phyloP scores from a whole-genome alignment of 2,329 filamentous ascomycete genomes.

The Delphinella strobiligena region DNA sequence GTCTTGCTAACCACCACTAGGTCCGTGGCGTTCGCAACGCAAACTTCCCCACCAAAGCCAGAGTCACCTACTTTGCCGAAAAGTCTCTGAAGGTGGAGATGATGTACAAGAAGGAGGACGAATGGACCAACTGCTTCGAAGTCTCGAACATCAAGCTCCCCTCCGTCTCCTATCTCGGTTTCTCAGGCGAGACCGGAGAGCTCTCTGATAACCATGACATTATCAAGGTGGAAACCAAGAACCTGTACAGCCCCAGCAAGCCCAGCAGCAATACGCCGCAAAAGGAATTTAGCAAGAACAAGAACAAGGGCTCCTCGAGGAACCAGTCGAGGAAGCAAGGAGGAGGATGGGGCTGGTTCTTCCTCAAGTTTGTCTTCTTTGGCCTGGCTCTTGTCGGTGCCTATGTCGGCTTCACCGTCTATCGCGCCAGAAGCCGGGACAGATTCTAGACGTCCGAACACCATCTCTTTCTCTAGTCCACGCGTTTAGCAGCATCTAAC shows the following conservation, averaged over 20 bases:
- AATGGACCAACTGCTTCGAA: conserved; percentile 87
- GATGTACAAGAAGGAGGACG: conserved; percentile 81
- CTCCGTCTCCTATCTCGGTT: conserved; percentile 51
- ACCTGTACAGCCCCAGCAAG: conserved; percentile 59
- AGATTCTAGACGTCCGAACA: conserved; percentile 25
- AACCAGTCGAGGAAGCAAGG: conserved; percentile 33
- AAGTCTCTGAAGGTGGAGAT: conserved; percentile 81
- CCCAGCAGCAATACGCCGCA: conserved; percentile 17
- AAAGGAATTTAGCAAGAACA: conserved; percentile 28
- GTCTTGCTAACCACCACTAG: conserved; percentile 21
- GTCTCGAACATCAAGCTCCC: conserved; percentile 59
- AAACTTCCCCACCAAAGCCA: conserved; percentile 66
- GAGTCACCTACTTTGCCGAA: conserved; percentile 93
- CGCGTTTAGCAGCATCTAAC: background rate
- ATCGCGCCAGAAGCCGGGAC: conserved; percentile 45
- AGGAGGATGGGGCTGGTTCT: conserved; percentile 56
- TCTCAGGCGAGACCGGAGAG: conserved; percentile 83
- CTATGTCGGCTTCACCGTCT: conserved; percentile 80
- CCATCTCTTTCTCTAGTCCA: background rate
- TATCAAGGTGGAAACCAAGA: conserved; percentile 72
- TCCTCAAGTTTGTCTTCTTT: conserved; percentile 76
- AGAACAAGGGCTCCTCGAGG: conserved; percentile 27
- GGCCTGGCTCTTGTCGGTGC: conserved; percentile 55
- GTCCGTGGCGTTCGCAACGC: conserved; percentile 79
- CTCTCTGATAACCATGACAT: conserved; percentile 97